Evolutionary conservation across 2,329 filamentous ascomycete genomes (phyloP), one percentile per base, ranked within the genome.

Genomic region (Orbilia blumenaviensis): DNA sequence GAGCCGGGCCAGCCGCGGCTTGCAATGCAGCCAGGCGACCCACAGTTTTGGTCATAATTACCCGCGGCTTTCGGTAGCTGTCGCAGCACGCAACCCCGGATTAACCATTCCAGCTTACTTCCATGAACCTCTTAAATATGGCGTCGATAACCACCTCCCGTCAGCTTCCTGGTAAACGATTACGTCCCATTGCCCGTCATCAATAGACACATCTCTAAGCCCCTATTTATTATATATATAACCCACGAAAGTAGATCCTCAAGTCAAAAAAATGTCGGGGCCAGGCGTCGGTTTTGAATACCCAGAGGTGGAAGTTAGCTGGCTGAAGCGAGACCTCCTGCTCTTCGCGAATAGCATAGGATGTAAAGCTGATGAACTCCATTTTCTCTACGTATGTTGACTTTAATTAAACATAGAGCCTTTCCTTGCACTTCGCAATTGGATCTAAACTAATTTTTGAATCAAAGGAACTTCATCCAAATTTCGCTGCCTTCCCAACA

Each of bases 341-440:
- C 89, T 98, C 77, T 97, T 97, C 83, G 93, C 94, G 80, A 91
- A 91, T 83, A 94, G 91, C 84, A 94, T 97, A 82, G 94, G 94
- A 68, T 90, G 87, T 81, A 94, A 89, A 10, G 87, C 87, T n/a
- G 90, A 96, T 80, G 94, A 97, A 86, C 88, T 97, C 81, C 93
- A 97, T 82, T 96, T 94, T 82, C 89, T 97, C 84, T 97, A 93
- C 81, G 93, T 95, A 86, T 75, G 88, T 81, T 38, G 3, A 34
- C 38, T 38, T 6, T 12, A 29, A 25, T 54, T 32, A 16, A n/a
- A 41, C 1, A 32, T 50, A n/a, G n/a, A n/a, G n/a, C n/a, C n/a
- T n/a, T n/a, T n/a, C n/a, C n/a, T n/a, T 46, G 18, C 14, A 7
- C 12, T 9, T 14, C n/a, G 16, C n/a, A 5, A 21, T 18, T 27